Base-by-base conservation (phyloP, 257 asterid genomes). In the Mentha longifolia region DNA sequence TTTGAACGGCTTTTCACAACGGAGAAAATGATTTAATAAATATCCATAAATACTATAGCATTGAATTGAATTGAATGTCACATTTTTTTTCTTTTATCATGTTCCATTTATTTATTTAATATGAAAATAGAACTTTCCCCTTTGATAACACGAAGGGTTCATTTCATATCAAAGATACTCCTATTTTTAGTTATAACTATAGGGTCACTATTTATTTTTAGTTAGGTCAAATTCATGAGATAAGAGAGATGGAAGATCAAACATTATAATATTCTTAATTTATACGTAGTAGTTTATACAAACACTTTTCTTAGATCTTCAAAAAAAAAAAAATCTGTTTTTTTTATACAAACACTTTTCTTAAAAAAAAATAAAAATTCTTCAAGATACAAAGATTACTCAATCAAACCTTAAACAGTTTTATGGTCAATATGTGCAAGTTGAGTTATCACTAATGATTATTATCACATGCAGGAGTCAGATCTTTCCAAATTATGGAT, bases 391-490 rank as follows among this genome's bases (percentile, higher is more conserved):
- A 56, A 4, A 56, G 8, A 12, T 7, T 58, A 58, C 63, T 58
- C 11, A 11, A 55, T 11, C 13, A 22, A 58, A 28, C 9, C 5
- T 45, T n/a, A 6, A 5, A 28, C 10, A 15, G 25, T 31, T 19
- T 25, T 54, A 45, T 47, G 28, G 35, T 75, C 72, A 35, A 69
- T 10, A 33, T 6, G 25, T 25, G 65, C 68, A 30, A 76, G 35
- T 63, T 76, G 76, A 62, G 63, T 35, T 55, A 64, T 61, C 72
- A 55, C 59, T 52, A 72, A 68, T 78, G 73, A 73, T 73, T 54
- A 60, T 22, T 67, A 72, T 75, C 37, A 72, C 65, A 68, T 46
- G 75, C 64, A 15, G 4, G 14, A 20, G 61, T 20, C 73, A 54
- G 42, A 73, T 20, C 13, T 35, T 42, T 35, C 8, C 65, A 56